Conservation (phyloP, 306 rosid species). For the Lathyrus tuberosus region DNA sequence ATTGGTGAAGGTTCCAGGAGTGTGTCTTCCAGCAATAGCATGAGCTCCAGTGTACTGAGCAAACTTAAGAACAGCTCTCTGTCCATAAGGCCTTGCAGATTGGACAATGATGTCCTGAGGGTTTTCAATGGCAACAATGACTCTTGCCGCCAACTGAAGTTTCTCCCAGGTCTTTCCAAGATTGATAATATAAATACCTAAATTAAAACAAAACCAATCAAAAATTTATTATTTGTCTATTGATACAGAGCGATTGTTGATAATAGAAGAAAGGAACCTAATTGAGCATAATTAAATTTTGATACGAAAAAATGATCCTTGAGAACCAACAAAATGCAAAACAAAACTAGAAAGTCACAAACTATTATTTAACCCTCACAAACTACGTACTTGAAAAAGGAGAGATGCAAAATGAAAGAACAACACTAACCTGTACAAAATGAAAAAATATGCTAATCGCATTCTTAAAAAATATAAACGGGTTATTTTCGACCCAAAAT, state of each 20-base stretch:
- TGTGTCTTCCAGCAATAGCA: constrained; percentile 88
- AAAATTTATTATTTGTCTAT: not conserved
- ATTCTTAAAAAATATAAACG: not conserved
- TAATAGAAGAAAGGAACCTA: not conserved
- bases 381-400: too few species aligned
- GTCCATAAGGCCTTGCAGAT: constrained; percentile 85
- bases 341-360: not conserved
- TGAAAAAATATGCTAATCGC: too few species aligned
- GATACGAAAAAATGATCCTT: not conserved
- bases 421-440: too few species aligned
- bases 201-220: not conserved
- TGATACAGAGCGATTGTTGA: not conserved
- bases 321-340: not conserved
- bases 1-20: constrained; percentile 88
- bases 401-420: too few species aligned
- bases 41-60: constrained; percentile 83
- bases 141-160: constrained; percentile 84
- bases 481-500: not conserved
- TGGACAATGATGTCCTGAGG: constrained; percentile 80
- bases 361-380: not conserved
- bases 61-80: constrained; percentile 82
- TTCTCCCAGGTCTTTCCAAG: constrained; percentile 86
- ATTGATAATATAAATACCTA: constrained; percentile 81
- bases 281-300: not conserved
- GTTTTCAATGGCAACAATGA: constrained; percentile 78